Evolutionary conservation across 108 stramenopile genomes (phyloP), one percentile per base, ranked within the genome.

Genomic region (Fragilariopsis cylindrus): DNA sequence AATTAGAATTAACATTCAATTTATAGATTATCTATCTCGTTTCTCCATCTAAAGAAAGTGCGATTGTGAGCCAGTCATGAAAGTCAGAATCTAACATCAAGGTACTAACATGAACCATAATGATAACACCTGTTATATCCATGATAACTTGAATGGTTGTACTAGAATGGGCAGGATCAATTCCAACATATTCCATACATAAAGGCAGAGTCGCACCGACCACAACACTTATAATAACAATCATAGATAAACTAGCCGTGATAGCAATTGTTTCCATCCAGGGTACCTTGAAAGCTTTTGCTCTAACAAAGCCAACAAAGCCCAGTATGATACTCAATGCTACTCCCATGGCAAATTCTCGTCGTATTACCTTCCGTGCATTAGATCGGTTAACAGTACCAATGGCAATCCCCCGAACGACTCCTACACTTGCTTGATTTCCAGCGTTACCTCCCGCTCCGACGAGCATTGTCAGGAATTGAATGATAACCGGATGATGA

Each of bases 111-210:
- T 57, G 41, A 44, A 94, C 92, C 16, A 92, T 93, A 13, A 96
- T 84, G 3, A 90, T 52, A 4, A 97, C 96, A 9, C 96, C 96
- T 42, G 89, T 69, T 75, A 97, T 97, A 76, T 97, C 96, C 96
- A 97, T 97, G 39, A 95, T 66, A 2, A 97, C 96, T 68, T 97
- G 96, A 71, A 97, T 94, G 44, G 92, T 88, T 7, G 96, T 97
- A 48, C 82, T 85, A 19, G 86, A 84, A 75, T 97, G 94, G 42
- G 94, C 96, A 50, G 96, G 94, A 73, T 97, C 96, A 60, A 97
- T 82, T 15, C 91, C 92, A 46, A 88, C 44, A 16, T 63, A 54
- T 52, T 92, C 87, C 85, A 97, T 89, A 11, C 58, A 81, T 70
- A 97, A 70, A 3, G 96, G 96, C 56, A 97, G 73, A 46, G 83